Percentiles rank a stretch among this genome's conserved stretches.
phyloP scores from a whole-genome alignment of 179 eudicot genomes.

The Carnegiea gigantea region DNA sequence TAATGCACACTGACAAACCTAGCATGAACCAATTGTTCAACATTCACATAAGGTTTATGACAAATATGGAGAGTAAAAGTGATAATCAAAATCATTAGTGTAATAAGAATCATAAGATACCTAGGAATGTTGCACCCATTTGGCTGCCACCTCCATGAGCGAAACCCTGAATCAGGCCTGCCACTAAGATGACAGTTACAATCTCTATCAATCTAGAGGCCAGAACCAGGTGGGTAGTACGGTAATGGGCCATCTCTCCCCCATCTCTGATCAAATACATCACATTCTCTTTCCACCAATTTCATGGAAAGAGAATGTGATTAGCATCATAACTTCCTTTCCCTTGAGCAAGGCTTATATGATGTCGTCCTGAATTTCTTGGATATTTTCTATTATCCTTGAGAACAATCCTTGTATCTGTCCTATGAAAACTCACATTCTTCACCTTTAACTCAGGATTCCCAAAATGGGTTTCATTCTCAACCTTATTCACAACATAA shows the following conservation, averaged over 20 bases:
- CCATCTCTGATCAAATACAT: constrained; percentile 79
- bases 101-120: constrained; percentile 32
- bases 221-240: constrained; percentile 65
- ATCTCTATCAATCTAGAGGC: constrained; percentile 73
- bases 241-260: constrained; percentile 61
- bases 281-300: constrained; percentile 46
- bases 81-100: not conserved
- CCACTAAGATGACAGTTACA: constrained; percentile 68
- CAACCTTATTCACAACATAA: constrained; percentile 16
- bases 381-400: not conserved
- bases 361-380: constrained; percentile 15
- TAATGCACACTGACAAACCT: too few relatives aligned
- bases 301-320: not conserved
- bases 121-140: constrained; percentile 58
- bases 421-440: constrained; percentile 38
- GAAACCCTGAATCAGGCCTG: constrained; percentile 57
- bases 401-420: constrained; percentile 11
- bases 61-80: not conserved
- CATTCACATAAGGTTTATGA: too few relatives aligned
- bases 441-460: constrained; percentile 35
- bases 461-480: constrained; percentile 20
- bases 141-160: constrained; percentile 79
- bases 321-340: not conserved
- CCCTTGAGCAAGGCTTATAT: constrained; percentile 9
- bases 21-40: too few relatives aligned